Percentiles rank a stretch among this genome's conserved stretches.
These are phyloP conservation scores for Asterochloris sp. DNA, from an alignment of 139 green algal species.

Conservation along the genomic window DNA sequence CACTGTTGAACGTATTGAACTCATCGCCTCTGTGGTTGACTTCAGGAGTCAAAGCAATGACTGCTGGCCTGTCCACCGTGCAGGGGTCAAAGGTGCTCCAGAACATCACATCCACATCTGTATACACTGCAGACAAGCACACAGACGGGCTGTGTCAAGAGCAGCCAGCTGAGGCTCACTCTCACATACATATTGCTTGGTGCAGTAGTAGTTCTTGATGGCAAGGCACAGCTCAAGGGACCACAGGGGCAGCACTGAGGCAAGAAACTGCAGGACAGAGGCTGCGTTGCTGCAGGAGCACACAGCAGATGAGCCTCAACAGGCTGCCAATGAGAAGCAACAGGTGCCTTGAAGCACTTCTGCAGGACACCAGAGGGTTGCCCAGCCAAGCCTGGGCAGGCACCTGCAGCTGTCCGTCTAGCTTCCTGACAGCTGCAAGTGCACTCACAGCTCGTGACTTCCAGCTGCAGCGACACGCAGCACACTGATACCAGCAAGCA, in stretches of 20 bases:
- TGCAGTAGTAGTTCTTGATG: background rate
- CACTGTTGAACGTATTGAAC: conserved; percentile 3
- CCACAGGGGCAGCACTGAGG: background rate
- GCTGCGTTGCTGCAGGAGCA: background rate
- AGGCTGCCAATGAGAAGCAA: too few relatives aligned
- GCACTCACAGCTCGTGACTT: too few relatives aligned
- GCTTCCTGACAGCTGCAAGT: too few relatives aligned
- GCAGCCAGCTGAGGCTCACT: background rate
- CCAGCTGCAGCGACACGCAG: background rate
- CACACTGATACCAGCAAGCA: background rate
- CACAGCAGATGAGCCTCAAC: background rate
- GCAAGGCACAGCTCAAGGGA: background rate
- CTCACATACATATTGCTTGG: background rate
- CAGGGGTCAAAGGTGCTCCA: background rate
- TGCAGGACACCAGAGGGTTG: too few relatives aligned
- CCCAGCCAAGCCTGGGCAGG: too few relatives aligned
- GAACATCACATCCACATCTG: conserved; percentile 15
- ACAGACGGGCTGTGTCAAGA: background rate
- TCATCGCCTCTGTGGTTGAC: background rate
- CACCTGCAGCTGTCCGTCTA: too few relatives aligned
- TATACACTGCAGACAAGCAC: conserved; percentile 6
- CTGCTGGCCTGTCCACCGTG: conserved; percentile 2
- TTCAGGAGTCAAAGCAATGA: conserved; percentile 9
- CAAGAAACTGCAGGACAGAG: background rate
- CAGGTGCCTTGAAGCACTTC: too few relatives aligned